Conservation (phyloP, 2,329 filamentous ascomycete species). For the Trichophyton verrucosum region DNA sequence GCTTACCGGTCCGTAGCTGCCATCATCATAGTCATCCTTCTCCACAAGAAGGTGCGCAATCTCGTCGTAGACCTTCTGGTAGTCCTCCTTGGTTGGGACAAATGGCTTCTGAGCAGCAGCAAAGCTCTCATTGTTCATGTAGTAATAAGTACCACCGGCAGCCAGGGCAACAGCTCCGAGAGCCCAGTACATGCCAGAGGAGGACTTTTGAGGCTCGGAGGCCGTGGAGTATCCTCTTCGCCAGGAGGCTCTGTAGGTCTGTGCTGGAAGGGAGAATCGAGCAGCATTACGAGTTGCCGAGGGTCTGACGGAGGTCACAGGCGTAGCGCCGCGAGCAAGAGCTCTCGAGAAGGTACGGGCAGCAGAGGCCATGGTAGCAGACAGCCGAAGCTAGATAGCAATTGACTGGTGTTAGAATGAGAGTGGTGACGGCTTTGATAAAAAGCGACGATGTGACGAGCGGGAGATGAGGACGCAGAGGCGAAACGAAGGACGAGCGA, state of each 20-base stretch:
- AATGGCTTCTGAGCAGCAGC: slow-evolving; percentile 46
- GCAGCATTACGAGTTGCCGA: slow-evolving; percentile 39
- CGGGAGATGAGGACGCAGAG: slow-evolving; percentile 2
- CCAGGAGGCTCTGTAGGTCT: slow-evolving; percentile 59
- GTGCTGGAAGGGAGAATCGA: slow-evolving; percentile 46
- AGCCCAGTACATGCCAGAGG: slow-evolving; percentile 45
- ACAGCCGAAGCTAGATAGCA: slow-evolving; percentile 4
- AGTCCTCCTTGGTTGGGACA: slow-evolving; percentile 69
- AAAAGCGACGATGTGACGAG: slow-evolving; percentile 6
- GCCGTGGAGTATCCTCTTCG: slow-evolving; percentile 66
- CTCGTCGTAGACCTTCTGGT: slow-evolving; percentile 88
- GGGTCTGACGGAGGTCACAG: slow-evolving; percentile 26
- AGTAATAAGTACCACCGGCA: slow-evolving; percentile 56
- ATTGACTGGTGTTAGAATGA: background rate
- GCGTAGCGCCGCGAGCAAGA: slow-evolving; percentile 29
- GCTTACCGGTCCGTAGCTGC: slow-evolving; percentile 73
- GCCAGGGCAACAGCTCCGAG: slow-evolving; percentile 47
- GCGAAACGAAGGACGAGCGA: background rate
- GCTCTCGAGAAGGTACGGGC: slow-evolving; percentile 33
- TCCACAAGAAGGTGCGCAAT: slow-evolving; percentile 70
- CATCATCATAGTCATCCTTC: slow-evolving; percentile 91
- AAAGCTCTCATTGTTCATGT: slow-evolving; percentile 41
- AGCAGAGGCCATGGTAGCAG: slow-evolving; percentile 30
- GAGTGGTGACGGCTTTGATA: slow-evolving; percentile 1
- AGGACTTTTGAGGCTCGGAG: slow-evolving; percentile 41